Evolutionary conservation across 208 protist genomes (phyloP).

Genomic region (Angomonas deanei): DNA sequence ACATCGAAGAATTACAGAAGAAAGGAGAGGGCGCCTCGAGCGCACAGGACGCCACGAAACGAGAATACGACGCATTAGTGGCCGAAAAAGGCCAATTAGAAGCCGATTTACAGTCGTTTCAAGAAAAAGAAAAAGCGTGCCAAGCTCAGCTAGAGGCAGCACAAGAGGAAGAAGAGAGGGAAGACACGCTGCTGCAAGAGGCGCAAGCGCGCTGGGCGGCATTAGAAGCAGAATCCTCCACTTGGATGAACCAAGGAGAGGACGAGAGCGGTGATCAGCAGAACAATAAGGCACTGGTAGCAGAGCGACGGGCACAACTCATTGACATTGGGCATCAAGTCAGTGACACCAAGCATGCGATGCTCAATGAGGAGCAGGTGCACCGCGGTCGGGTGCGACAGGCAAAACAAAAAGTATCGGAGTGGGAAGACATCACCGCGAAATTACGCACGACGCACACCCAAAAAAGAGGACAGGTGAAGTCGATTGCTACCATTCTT

Average conservation of each 20-base stretch:
- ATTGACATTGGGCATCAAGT: constrained; percentile 10
- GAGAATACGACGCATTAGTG: neutral
- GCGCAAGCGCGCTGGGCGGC: neutral
- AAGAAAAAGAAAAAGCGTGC: neutral
- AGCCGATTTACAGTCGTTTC: neutral
- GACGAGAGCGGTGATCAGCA: constrained; percentile 9
- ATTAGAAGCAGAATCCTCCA: neutral
- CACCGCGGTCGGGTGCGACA: constrained; percentile 35
- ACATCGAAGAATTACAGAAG: neutral
- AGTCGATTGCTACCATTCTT: constrained; percentile 23
- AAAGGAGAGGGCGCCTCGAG: neutral
- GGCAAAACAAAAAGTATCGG: constrained; percentile 39
- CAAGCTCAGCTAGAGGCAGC: constrained; percentile 6
- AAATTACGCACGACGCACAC: constrained; percentile 17
- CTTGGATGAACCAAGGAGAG: neutral
- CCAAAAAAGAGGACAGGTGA: constrained; percentile 28
- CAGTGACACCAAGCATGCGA: neutral
- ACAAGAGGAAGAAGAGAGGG: constrained; percentile 22
- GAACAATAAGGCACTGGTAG: constrained; percentile 10
- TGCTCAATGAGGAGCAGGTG: constrained; percentile 22
- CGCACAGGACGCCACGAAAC: neutral
- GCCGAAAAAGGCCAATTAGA: neutral
- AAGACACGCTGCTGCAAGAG: constrained; percentile 5
- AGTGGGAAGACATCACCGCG: constrained; percentile 49
- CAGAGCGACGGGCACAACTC: constrained; percentile 20